Conservation (phyloP, 1,284 basidiomycete species). For the Baeospora myosura region DNA sequence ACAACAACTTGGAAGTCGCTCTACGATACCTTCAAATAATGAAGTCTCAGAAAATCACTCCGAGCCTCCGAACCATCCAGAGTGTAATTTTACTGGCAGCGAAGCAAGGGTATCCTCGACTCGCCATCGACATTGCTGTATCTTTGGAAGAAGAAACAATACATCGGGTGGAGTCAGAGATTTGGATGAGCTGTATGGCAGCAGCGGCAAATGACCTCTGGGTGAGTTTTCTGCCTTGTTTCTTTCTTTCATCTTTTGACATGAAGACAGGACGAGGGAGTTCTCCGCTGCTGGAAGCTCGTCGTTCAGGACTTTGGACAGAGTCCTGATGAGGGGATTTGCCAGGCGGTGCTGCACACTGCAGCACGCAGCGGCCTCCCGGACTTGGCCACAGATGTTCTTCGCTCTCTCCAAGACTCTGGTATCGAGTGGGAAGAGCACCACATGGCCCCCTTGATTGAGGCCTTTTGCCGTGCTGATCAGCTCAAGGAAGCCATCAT, state of each 20-base stretch:
- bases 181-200: slow-evolving; percentile 55
- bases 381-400: slow-evolving; percentile 58
- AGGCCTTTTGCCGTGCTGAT: slow-evolving; percentile 48
- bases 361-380: slow-evolving; percentile 67
- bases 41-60: slow-evolving; percentile 36
- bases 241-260: slow-evolving; percentile 5
- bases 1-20: slow-evolving; percentile 55
- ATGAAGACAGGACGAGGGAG: slow-evolving; percentile 53
- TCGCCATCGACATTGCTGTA: slow-evolving; percentile 62
- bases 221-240: slow-evolving; percentile 35
- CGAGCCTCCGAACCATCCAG: slow-evolving; percentile 42
- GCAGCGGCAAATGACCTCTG: slow-evolving; percentile 52
- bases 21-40: slow-evolving; percentile 50
- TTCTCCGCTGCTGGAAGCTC: slow-evolving; percentile 55
- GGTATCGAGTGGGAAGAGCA: slow-evolving; percentile 53
- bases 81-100: slow-evolving; percentile 44
- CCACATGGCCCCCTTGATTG: slow-evolving; percentile 64
- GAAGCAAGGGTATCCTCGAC: slow-evolving; percentile 40
- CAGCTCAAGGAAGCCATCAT: slow-evolving; percentile 54
- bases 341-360: slow-evolving; percentile 60
- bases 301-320: slow-evolving; percentile 45
- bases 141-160: slow-evolving; percentile 50
- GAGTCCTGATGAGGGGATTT: slow-evolving; percentile 69
- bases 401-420: slow-evolving; percentile 44
- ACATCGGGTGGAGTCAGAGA: slow-evolving; percentile 41